Evolutionary conservation across 371 early-diverging fungal genomes (phyloP).

Genomic region (Chytridium lagenaria): DNA sequence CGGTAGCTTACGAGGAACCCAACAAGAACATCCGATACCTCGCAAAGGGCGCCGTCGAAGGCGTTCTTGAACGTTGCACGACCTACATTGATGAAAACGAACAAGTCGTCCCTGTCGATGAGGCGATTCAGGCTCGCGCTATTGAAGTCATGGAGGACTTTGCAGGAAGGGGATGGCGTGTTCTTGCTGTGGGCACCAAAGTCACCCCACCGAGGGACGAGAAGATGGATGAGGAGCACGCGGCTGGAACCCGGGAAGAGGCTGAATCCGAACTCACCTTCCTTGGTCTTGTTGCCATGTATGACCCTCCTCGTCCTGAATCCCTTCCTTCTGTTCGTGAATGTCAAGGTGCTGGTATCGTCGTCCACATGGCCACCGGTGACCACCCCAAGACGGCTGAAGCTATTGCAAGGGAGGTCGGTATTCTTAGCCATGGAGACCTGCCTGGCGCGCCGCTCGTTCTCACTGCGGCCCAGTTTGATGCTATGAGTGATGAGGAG

Average conservation of each 20-base stretch:
- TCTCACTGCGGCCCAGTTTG: conserved; percentile 41
- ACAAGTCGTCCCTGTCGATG: conserved; percentile 51
- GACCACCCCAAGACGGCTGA: conserved; percentile 85
- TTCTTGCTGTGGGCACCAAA: conserved; percentile 47
- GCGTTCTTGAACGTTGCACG: conserved; percentile 62
- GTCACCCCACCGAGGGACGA: neutral
- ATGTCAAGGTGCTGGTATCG: conserved; percentile 83
- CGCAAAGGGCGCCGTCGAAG: conserved; percentile 83
- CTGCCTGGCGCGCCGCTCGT: neutral
- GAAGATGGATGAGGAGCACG: neutral
- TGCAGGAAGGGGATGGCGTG: conserved; percentile 71
- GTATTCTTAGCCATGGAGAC: conserved; percentile 54
- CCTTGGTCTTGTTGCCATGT: conserved; percentile 83
- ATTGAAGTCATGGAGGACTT: conserved; percentile 60
- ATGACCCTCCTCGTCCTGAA: conserved; percentile 84
- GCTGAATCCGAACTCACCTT: conserved; percentile 57
- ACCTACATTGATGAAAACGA: conserved; percentile 54
- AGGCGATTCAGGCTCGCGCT: conserved; percentile 45
- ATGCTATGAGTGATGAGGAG: conserved; percentile 14
- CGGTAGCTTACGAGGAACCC: neutral
- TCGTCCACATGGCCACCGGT: conserved; percentile 87
- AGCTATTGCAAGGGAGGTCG: conserved; percentile 78
- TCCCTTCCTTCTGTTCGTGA: conserved; percentile 78
- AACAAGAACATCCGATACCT: conserved; percentile 29
- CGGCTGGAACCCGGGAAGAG: neutral